Percentiles rank a stretch among this genome's conserved stretches.
Conservation (phyloP, 164 flowering plant genomes). For the Umbilicus rupestris region DNA sequence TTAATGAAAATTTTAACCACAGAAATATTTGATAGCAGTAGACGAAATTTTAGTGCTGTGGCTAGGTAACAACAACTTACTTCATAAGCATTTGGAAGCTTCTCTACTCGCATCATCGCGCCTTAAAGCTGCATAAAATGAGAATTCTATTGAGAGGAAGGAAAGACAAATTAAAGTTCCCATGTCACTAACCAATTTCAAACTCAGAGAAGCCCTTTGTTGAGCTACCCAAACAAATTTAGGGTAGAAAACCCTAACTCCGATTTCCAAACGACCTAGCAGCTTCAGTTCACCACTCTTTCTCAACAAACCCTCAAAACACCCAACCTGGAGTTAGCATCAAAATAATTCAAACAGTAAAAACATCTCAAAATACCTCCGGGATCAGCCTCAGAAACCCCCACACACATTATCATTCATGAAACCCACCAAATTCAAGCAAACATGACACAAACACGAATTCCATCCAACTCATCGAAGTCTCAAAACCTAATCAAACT, state of each 20-base stretch:
- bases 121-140: not conserved
- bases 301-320: not conserved
- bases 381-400: not conserved
- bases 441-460: not conserved
- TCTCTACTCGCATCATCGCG: not conserved
- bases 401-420: no score
- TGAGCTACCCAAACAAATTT: not conserved
- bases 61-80: not conserved
- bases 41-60: not conserved
- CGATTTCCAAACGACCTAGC: not conserved
- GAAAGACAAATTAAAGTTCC: not conserved
- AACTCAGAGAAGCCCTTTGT: not conserved
- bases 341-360: not conserved
- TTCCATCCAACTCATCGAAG: not conserved
- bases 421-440: not conserved
- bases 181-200: not conserved
- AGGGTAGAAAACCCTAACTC: not conserved
- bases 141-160: not conserved
- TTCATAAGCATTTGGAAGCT: not conserved
- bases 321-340: not conserved
- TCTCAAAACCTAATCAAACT: not conserved
- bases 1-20: not conserved
- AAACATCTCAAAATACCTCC: not conserved
- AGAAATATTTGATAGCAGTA: not conserved
- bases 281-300: not conserved